These are phyloP conservation scores for Ceriops decandra DNA, from an alignment of 345 rosid species.

Conservation along the genomic window DNA sequence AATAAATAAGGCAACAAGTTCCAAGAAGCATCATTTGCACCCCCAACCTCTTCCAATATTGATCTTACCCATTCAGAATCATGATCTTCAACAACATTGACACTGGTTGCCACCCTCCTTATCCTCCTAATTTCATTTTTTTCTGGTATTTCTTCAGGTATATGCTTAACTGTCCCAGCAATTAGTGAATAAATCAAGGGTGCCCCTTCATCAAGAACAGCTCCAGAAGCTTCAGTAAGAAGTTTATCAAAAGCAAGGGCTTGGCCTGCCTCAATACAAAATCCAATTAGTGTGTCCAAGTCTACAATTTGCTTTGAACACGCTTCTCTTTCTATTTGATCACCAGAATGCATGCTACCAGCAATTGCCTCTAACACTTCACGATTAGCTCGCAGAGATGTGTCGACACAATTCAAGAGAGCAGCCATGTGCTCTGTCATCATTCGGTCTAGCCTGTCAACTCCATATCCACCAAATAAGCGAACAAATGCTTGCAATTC, in stretches of 20 bases:
- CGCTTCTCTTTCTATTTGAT: conserved; percentile 79
- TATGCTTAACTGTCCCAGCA: conserved; percentile 66
- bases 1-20: conserved; percentile 86
- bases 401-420: conserved; percentile 88
- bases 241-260: conserved; percentile 91
- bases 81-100: conserved; percentile 60
- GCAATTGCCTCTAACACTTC: conserved; percentile 85
- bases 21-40: conserved; percentile 95
- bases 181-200: conserved; percentile 81
- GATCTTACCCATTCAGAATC: conserved; percentile 96
- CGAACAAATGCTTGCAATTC: conserved; percentile 84
- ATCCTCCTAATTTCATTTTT: conserved; percentile 82
- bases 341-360: conserved; percentile 93
- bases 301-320: conserved; percentile 80
- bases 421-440: conserved; percentile 96
- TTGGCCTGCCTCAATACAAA: conserved; percentile 95
- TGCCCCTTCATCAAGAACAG: conserved; percentile 80
- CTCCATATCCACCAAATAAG: conserved; percentile 93
- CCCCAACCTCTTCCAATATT: conserved; percentile 86
- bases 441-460: conserved; percentile 84
- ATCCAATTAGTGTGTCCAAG: conserved; percentile 87
- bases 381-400: conserved; percentile 81
- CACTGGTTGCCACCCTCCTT: conserved; percentile 65
- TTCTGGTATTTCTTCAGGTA: conserved; percentile 85
- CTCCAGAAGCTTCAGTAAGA: conserved; percentile 90